Evolutionary conservation across 768 basidiomycete species (phyloP).

Genomic region (Boletales sp.): DNA sequence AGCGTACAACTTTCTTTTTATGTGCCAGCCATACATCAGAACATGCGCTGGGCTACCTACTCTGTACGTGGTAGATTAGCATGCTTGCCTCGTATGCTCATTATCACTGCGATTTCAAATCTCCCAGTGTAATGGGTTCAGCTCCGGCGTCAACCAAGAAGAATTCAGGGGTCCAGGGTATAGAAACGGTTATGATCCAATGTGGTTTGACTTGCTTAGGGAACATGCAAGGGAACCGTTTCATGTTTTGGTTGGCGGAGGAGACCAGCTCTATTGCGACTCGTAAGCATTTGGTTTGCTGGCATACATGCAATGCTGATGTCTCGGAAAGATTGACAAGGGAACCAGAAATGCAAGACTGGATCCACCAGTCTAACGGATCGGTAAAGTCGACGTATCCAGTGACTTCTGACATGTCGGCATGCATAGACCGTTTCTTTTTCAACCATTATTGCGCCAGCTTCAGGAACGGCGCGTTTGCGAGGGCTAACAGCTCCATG

Average conservation of each 20-base stretch:
- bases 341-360: conserved; percentile 86
- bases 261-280: conserved; percentile 91
- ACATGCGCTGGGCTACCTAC: conserved; percentile 89
- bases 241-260: conserved; percentile 90
- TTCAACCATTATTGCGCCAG: conserved; percentile 88
- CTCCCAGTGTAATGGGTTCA: conserved; percentile 75
- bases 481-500: conserved; percentile 87
- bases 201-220: conserved; percentile 90
- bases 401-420: conserved; percentile 67
- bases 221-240: conserved; percentile 80
- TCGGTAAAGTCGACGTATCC: conserved; percentile 55
- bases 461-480: conserved; percentile 88
- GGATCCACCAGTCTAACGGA: conserved; percentile 62
- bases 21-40: conserved; percentile 75
- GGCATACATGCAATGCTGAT: neutral
- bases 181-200: conserved; percentile 79
- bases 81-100: neutral
- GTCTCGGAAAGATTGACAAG: conserved; percentile 55
- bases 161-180: conserved; percentile 82
- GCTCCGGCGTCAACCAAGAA: conserved; percentile 84
- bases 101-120: conserved; percentile 22
- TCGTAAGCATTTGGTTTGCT: conserved; percentile 39
- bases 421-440: conserved; percentile 81
- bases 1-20: conserved; percentile 76
- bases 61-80: conserved; percentile 49